A percentile compares a stretch with the other conserved stretches of the same genome.
phyloP scores from a whole-genome alignment of 1,139 yeast genomes.

The Diutina mesorugosa region DNA sequence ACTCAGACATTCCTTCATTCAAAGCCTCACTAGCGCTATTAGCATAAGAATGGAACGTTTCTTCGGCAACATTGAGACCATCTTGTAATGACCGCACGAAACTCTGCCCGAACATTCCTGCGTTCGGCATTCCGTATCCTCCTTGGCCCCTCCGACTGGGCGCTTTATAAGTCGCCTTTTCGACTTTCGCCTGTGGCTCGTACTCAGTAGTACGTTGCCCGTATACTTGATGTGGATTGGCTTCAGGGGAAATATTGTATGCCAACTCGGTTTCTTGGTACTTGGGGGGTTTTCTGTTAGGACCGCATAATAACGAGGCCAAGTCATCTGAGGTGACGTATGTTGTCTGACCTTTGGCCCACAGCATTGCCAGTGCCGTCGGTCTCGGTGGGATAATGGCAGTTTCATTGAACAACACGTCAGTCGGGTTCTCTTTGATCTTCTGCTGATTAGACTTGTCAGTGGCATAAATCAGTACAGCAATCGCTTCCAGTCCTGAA shows the following conservation, averaged over 20 bases:
- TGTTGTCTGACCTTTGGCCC: conserved; percentile 70
- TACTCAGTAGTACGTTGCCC: conserved; percentile 8
- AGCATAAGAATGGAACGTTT: conserved; percentile 46
- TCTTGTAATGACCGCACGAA: conserved; percentile 37
- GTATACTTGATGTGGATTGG: conserved; percentile 24
- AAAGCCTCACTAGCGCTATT: conserved; percentile 39
- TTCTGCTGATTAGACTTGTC: conserved; percentile 20
- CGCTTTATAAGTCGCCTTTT: conserved; percentile 27
- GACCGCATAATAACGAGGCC: conserved; percentile 46
- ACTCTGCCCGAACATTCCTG: conserved; percentile 19
- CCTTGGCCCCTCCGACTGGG: conserved; percentile 29
- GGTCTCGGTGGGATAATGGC: conserved; percentile 70
- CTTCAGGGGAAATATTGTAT: conserved; percentile 37
- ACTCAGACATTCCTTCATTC: conserved; percentile 37
- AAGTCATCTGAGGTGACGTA: conserved; percentile 48
- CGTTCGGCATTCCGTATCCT: conserved; percentile 12
- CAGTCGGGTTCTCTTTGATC: conserved; percentile 18
- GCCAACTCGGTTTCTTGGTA: conserved; percentile 46
- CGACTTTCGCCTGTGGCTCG: conserved; percentile 5
- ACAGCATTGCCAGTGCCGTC: conserved; percentile 62
- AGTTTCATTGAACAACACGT: conserved; percentile 45
- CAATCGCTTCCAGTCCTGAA: neutral
- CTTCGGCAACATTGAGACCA: conserved; percentile 43
- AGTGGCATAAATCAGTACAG: neutral
- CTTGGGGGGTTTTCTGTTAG: conserved; percentile 40